phyloP scores from a whole-genome alignment of 805 yeast genomes.

The Starmerella floris region DNA sequence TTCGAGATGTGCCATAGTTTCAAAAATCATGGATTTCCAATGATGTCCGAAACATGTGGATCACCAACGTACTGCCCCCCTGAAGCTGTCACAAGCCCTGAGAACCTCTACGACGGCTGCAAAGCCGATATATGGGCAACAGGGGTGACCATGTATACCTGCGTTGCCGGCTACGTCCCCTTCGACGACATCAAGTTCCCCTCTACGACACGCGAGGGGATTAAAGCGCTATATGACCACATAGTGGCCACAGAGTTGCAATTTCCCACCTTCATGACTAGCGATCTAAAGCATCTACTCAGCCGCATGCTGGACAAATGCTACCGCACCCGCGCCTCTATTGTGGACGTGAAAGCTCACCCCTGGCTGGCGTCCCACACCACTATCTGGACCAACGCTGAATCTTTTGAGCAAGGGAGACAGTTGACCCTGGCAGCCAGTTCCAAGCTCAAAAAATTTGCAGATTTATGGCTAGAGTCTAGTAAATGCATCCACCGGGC shows the following conservation, averaged over 20 bases:
- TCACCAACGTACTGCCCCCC: conserved; percentile 95
- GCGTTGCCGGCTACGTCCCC: conserved; percentile 77
- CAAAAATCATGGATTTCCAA: conserved; percentile 23
- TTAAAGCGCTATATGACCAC: conserved; percentile 59
- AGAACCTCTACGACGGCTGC: conserved; percentile 44
- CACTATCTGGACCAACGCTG: conserved; percentile 1
- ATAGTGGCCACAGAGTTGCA: conserved; percentile 75
- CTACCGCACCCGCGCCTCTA: conserved; percentile 43
- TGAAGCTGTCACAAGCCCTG: conserved; percentile 31
- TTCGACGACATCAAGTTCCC: conserved; percentile 77
- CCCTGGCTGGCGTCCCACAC: conserved; percentile 2
- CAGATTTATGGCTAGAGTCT: background rate
- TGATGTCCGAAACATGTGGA: conserved; percentile 82
- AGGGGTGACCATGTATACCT: conserved; percentile 78
- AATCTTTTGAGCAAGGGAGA: background rate
- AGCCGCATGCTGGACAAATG: conserved; percentile 48
- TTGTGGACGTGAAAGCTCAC: conserved; percentile 5
- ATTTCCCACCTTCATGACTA: conserved; percentile 69
- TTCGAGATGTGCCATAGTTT: conserved; percentile 65
- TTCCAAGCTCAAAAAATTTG: background rate
- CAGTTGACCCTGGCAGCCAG: background rate
- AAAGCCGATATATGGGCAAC: conserved; percentile 92
- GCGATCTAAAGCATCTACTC: conserved; percentile 45
- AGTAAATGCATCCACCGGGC: conserved; percentile 1
- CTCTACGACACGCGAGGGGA: conserved; percentile 82